A percentile compares a stretch with the other conserved stretches of the same genome.
Evolutionary conservation across 495 filamentous ascomycete genomes (phyloP).

Genomic region (Wilcoxina mikolae): DNA sequence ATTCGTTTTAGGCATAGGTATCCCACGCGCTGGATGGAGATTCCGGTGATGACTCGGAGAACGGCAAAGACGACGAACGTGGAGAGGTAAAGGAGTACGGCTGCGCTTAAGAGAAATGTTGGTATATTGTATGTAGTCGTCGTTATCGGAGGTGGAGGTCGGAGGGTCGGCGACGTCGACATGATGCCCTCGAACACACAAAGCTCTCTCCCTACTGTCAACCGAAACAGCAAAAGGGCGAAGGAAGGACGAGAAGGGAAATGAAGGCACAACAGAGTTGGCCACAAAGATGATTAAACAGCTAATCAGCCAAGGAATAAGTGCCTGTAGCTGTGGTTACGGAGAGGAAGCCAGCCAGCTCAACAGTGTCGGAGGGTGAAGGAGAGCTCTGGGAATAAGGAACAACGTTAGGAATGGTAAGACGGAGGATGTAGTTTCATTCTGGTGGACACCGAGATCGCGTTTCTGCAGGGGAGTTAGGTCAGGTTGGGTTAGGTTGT

Average conservation of each 20-base stretch:
- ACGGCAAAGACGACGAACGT: constrained; percentile 91
- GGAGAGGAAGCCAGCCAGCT: too few species aligned
- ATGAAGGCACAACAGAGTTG: too few species aligned
- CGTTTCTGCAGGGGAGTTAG: too few species aligned
- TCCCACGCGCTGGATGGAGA: constrained; percentile 90
- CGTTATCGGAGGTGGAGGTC: background rate
- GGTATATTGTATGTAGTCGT: constrained; percentile 30
- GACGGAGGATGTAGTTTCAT: too few species aligned
- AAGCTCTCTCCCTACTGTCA: background rate
- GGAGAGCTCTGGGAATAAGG: too few species aligned
- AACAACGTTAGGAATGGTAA: too few species aligned
- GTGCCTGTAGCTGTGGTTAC: too few species aligned
- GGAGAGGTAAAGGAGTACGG: constrained; percentile 74
- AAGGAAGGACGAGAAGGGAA: background rate
- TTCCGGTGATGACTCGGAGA: constrained; percentile 75
- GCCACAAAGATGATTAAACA: too few species aligned
- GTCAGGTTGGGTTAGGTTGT: too few species aligned
- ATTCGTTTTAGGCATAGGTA: constrained; percentile 83
- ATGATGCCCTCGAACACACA: background rate
- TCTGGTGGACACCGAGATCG: too few species aligned
- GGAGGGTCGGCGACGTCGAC: background rate
- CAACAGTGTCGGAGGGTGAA: too few species aligned
- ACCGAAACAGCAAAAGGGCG: background rate
- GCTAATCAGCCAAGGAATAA: too few species aligned
- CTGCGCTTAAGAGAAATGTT: constrained; percentile 67